Evolutionary conservation across 2,329 filamentous ascomycete genomes (phyloP).

Genomic region (Didymella sp.): DNA sequence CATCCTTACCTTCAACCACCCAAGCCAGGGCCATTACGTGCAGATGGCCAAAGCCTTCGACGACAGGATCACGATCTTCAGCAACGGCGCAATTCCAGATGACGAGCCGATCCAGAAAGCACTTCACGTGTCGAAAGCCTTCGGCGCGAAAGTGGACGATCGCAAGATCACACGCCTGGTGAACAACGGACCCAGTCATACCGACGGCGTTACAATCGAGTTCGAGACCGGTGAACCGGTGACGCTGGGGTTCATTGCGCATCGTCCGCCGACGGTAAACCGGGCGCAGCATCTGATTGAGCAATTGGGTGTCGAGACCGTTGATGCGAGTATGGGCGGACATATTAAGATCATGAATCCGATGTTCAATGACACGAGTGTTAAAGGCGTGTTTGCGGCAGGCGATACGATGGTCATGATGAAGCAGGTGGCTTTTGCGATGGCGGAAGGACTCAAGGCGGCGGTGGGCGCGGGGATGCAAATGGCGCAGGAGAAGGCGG

Average conservation of each 20-base stretch:
- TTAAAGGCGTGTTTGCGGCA: conserved; percentile 61
- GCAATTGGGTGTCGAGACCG: conserved; percentile 46
- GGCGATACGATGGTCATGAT: conserved; percentile 56
- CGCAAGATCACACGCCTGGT: conserved; percentile 33
- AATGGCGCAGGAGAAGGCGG: conserved; percentile 31
- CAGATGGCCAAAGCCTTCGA: conserved; percentile 40
- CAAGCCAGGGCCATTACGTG: conserved; percentile 33
- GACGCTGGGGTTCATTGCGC: conserved; percentile 38
- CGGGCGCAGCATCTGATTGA: conserved; percentile 41
- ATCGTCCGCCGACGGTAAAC: conserved; percentile 41
- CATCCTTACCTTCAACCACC: conserved; percentile 33
- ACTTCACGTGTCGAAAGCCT: conserved; percentile 27
- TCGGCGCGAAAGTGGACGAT: conserved; percentile 37
- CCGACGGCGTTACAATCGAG: conserved; percentile 37
- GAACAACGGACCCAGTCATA: conserved; percentile 38
- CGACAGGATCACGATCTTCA: conserved; percentile 36
- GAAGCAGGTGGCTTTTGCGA: conserved; percentile 43
- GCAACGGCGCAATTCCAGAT: conserved; percentile 28
- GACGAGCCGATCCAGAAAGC: conserved; percentile 28
- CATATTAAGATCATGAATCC: conserved; percentile 51
- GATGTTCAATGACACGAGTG: conserved; percentile 59
- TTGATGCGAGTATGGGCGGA: conserved; percentile 50
- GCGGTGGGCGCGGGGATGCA: conserved; percentile 36
- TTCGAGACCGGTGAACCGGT: conserved; percentile 37
- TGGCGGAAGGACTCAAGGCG: conserved; percentile 41